These are phyloP conservation scores for Aspergillus udagawae DNA, from an alignment of 2,329 filamentous ascomycete genomes.

Conservation along the genomic window DNA sequence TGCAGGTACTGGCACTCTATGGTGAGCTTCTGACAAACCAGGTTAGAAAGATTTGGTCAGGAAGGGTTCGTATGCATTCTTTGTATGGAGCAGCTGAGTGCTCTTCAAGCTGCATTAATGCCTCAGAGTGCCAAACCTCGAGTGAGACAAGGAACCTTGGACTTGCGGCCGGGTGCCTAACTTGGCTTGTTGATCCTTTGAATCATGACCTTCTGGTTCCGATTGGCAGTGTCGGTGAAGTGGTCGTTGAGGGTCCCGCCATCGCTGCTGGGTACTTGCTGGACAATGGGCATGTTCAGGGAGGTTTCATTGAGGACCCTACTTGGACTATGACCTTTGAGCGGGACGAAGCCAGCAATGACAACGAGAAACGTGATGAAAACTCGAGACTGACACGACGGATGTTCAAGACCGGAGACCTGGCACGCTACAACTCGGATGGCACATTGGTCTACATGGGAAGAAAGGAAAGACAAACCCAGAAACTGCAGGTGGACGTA, in stretches of 20 bases:
- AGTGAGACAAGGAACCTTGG: slow-evolving; percentile 17
- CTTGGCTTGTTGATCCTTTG: slow-evolving; percentile 33
- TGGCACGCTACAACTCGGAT: slow-evolving; percentile 36
- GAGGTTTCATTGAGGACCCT: slow-evolving; percentile 49
- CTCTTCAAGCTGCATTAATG: slow-evolving; percentile 23
- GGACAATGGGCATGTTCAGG: slow-evolving; percentile 48
- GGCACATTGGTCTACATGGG: slow-evolving; percentile 33
- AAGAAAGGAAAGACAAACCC: slow-evolving; percentile 20
- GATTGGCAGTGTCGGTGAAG: slow-evolving; percentile 28
- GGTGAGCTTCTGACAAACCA: slow-evolving; percentile 15
- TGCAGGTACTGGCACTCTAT: slow-evolving; percentile 19
- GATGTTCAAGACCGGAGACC: slow-evolving; percentile 37
- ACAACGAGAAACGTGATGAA: background rate
- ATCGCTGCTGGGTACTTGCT: slow-evolving; percentile 57
- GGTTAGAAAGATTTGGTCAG: slow-evolving; percentile 2
- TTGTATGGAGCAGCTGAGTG: slow-evolving; percentile 24
- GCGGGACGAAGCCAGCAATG: background rate
- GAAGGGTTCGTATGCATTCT: slow-evolving; percentile 16
- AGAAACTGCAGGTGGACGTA: background rate
- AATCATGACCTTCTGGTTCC: slow-evolving; percentile 28
- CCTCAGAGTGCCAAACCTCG: background rate
- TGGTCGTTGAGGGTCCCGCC: slow-evolving; percentile 38
- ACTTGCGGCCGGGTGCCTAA: slow-evolving; percentile 18
- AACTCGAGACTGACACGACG: background rate
- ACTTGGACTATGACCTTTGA: slow-evolving; percentile 24